Base-by-base conservation (phyloP, 2,329 filamentous ascomycete genomes). In the Cordyceps militaris region DNA sequence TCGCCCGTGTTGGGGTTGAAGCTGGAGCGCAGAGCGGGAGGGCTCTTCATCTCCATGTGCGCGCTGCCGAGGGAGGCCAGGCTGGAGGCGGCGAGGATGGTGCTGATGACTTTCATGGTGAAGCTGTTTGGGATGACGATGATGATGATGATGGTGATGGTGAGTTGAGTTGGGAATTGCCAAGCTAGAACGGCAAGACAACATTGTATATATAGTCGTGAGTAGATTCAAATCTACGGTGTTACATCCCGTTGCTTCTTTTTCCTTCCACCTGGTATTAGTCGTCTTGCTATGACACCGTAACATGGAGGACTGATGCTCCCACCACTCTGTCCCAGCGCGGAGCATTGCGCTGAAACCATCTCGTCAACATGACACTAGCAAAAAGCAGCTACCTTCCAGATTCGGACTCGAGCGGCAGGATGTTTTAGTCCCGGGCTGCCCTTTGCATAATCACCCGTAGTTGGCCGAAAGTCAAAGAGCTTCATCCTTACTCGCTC, bases 41-140 rank as follows among this genome's bases (percentile, higher is more conserved):
- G 70, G 8, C 63, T 58, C 13, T 60, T 64, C 66, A 68, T 67
- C 30, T 66, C 64, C 65, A 73, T 69, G 46, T 70, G 67, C 34
- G 47, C 53, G 4, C 64, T 66, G 59, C 30, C 60, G 56, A 46
- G 11, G 26, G 46, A 32, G n/a, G 59, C 36, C 48, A 64, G 49
- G 42, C 42, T 38, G 8, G 42, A 13, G 1, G 26, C 23, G 24
- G 54, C 16, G 30, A 48, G 21, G 10, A 59, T 14, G 5, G 48
- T 26, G 43, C 36, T 48, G 13, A 49, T 19, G 13, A 55, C 19
- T 44, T 58, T 58, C 57, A 58, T 58, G 14, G 36, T 58, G 32
- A n/a, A 44, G 10, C 7, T 54, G 38, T 54, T 38, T 10, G 30
- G 19, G 7, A 4, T 47, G 23, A 36, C 7, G 34, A 11, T n/a